Evolutionary conservation across 129 eudicot genomes (phyloP).

Genomic region (Ambrosia trifida): DNA sequence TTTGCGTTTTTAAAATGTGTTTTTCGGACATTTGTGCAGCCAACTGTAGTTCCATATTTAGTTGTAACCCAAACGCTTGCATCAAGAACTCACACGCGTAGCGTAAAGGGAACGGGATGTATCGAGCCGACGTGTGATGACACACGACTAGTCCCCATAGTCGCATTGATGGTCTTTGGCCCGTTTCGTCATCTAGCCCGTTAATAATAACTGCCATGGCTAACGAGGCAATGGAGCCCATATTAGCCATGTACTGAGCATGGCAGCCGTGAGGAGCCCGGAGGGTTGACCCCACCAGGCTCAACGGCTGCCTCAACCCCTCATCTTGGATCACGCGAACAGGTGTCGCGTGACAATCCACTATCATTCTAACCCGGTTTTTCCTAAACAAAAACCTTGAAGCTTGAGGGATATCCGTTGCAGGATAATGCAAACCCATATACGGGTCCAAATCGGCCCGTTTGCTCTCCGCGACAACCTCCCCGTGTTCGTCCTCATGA

Average conservation of each 20-base stretch:
- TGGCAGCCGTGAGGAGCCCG: conserved; percentile 98
- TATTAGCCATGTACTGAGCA: conserved; percentile 91
- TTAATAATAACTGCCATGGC: conserved; percentile 80
- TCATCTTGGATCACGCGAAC: conserved; percentile 76
- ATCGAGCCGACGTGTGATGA: conserved; percentile 83
- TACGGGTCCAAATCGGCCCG: conserved; percentile 78
- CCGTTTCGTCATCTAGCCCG: conserved; percentile 53
- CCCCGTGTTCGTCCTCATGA: conserved; percentile 98
- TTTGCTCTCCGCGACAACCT: conserved; percentile 88
- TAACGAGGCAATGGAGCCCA: conserved; percentile 89
- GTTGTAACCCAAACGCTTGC: conserved; percentile 92
- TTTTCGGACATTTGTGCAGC: conserved; percentile 73
- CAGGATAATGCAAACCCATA: conserved; percentile 87
- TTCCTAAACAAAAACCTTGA: conserved; percentile 76
- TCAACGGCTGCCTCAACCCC: conserved; percentile 65
- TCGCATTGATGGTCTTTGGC: conserved; percentile 49
- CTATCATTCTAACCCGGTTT: conserved; percentile 84
- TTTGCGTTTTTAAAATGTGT: conserved; percentile 77
- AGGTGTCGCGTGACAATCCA: conserved; percentile 62
- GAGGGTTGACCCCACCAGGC: conserved; percentile 84
- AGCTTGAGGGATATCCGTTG: conserved; percentile 98
- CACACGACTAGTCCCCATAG: conserved; percentile 96
- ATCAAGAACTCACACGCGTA: conserved; percentile 92
- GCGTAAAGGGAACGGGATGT: conserved; percentile 74
- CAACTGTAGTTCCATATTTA: conserved; percentile 82